Evolutionary conservation across 495 filamentous ascomycete species (phyloP).

Genomic region (Hypomontagnella submonticulosa): DNA sequence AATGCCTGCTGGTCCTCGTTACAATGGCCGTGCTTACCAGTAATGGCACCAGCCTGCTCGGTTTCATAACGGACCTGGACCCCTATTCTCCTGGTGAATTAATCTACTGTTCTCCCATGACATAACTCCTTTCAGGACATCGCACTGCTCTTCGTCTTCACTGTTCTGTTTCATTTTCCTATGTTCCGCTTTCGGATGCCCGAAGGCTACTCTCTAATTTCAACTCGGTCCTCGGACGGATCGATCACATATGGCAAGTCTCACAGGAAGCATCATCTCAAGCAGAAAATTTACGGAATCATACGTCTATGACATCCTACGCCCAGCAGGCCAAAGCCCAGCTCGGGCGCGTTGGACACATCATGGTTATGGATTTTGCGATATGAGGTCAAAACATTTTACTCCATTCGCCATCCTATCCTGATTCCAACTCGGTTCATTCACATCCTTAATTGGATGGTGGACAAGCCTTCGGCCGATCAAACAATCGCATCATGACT

Average conservation of each 20-base stretch:
- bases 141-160: slow-evolving; percentile 21
- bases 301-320: slow-evolving; percentile 66
- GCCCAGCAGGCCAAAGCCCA: slow-evolving; percentile 63
- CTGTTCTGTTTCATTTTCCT: slow-evolving; percentile 47
- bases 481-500: slow-evolving; percentile 36
- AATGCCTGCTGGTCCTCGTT: slow-evolving; percentile 63
- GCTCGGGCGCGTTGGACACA: slow-evolving; percentile 67
- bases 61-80: slow-evolving; percentile 31
- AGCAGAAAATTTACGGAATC: slow-evolving; percentile 64
- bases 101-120: slow-evolving; percentile 35
- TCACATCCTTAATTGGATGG: slow-evolving; percentile 37
- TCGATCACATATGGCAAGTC: slow-evolving; percentile 49
- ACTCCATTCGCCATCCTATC: slow-evolving; percentile 32
- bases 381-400: slow-evolving; percentile 52
- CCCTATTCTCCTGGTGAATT: slow-evolving; percentile 13
- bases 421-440: slow-evolving; percentile 34
- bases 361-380: slow-evolving; percentile 69
- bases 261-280: slow-evolving; percentile 62
- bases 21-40: slow-evolving; percentile 63
- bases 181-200: slow-evolving; percentile 48
- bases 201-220: slow-evolving; percentile 44
- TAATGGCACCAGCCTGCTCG: slow-evolving; percentile 43
- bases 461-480: slow-evolving; percentile 36
- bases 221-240: slow-evolving; percentile 44
- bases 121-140: slow-evolving; percentile 22